Conservation (phyloP, 371 early-diverging fungal species). For the Rhizopus arrhizus region DNA sequence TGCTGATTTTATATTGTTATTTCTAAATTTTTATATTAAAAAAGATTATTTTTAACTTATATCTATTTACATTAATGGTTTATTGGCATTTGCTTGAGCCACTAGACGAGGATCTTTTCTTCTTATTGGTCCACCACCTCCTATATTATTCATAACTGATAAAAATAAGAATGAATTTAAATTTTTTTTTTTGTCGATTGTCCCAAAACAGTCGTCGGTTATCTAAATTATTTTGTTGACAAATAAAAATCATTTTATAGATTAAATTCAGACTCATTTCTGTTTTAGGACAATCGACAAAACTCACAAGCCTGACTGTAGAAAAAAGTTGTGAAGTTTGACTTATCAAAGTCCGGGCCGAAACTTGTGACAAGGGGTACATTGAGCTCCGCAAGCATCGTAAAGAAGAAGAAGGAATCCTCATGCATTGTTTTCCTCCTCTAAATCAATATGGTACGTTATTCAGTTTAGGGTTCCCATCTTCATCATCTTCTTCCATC, state of each 20-base stretch:
- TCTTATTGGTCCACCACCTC: not conserved
- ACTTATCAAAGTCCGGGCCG: not conserved
- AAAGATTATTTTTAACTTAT: too few relatives aligned
- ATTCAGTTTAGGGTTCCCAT: not conserved
- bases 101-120: not conserved
- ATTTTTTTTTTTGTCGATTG: too few relatives aligned
- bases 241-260: too few relatives aligned
- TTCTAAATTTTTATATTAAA: not conserved
- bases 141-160: not conserved
- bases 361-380: not conserved
- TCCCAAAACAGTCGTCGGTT: too few relatives aligned
- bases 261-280: too few relatives aligned
- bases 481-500: constrained; percentile 9
- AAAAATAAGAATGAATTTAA: too few relatives aligned
- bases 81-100: not conserved
- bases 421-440: constrained; percentile 24
- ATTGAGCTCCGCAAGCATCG: constrained; percentile 18
- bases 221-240: too few relatives aligned
- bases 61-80: not conserved
- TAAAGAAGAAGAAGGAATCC: constrained; percentile 18
- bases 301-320: too few relatives aligned
- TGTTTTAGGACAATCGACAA: too few relatives aligned
- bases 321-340: too few relatives aligned
- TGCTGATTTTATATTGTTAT: not conserved
- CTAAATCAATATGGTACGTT: constrained; percentile 32